Conservation (phyloP, 2,329 filamentous ascomycete genomes). For the Davidsoniella neocaledoniae region DNA sequence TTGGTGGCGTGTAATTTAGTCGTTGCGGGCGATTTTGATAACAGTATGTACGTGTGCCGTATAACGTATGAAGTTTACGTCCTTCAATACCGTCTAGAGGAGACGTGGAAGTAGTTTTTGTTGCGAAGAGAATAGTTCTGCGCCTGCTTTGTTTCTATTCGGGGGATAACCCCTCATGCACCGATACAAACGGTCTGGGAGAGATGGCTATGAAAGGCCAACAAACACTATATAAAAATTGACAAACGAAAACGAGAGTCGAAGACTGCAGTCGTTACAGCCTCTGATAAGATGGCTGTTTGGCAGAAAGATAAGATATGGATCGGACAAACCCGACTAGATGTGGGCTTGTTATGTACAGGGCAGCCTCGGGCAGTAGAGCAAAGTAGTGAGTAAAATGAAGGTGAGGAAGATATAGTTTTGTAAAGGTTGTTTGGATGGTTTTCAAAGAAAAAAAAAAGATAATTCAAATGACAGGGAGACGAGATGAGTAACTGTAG, state of each 20-base stretch:
- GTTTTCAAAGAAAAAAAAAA: neutral
- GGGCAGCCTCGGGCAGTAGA: too few relatives aligned
- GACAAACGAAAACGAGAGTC: neutral
- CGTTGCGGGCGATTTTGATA: too few relatives aligned
- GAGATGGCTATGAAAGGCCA: slow-evolving; percentile 8
- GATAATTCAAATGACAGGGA: neutral
- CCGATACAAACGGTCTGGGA: neutral
- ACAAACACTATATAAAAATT: neutral
- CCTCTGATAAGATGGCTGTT: neutral
- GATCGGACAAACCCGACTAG: too few relatives aligned
- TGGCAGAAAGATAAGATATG: too few relatives aligned
- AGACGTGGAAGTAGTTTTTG: too few relatives aligned
- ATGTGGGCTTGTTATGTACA: too few relatives aligned
- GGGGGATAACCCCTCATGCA: slow-evolving; percentile 12
- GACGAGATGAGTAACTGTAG: neutral
- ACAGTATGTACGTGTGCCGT: too few relatives aligned
- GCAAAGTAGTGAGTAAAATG: neutral
- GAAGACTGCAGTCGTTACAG: neutral
- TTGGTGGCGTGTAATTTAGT: too few relatives aligned
- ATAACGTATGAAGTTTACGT: too few relatives aligned
- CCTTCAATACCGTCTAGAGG: too few relatives aligned
- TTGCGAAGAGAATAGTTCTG: slow-evolving; percentile 10
- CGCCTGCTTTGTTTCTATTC: slow-evolving; percentile 9
- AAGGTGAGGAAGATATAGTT: neutral
- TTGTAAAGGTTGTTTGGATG: neutral